Evolutionary conservation across 148 eudicot species (phyloP), one percentile per base, ranked within the genome.

Genomic region (Chenopodium formosanum): DNA sequence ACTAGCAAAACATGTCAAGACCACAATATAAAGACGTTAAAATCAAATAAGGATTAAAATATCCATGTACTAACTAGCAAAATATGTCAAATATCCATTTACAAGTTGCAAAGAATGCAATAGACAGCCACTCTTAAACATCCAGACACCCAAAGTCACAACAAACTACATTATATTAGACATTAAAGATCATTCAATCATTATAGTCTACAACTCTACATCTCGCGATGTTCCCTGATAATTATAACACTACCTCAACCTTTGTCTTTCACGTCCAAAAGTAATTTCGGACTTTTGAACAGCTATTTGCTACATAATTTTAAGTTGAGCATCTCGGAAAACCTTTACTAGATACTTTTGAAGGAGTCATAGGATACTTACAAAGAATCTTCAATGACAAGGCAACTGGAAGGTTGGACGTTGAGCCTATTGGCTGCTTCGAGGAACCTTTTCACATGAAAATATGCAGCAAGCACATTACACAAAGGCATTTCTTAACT

Each of bases 341-440:
- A 77, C 56, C 25, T 22, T 69, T 58, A 34, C 7, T 64, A 34
- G 64, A 27, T 56, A 40, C 44, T 40, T 40, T 40, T 40, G 44
- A 25, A 40, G 44, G 44, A 40, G 7, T 25, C 27, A 62, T 72
- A 50, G 44, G 68, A 70, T 9, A 86, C 99, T 92, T 83, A 94
- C 97, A 92, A 29, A 68, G 99, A 96, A 89, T 94, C 99, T 87
- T 96, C 98, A 82, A 96, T 91, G 83, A 94, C 94, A 17, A 96
- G 95, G 88, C 95, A 94, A 74, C 79, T 82, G 76, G 94, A 88
- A 79, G 91, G 95, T 82, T 92, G 92, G 80, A 85, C 65, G 70
- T 85, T 81, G 32, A 48, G 52, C 52, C 52, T 48, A 9, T 48
- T 48, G 52, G 52, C 52, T 48, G 52, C 52, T 48, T 48, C 52